These are phyloP conservation scores for Neonectria neomacrospora DNA, from an alignment of 2,329 filamentous ascomycete genomes.

Conservation along the genomic window DNA sequence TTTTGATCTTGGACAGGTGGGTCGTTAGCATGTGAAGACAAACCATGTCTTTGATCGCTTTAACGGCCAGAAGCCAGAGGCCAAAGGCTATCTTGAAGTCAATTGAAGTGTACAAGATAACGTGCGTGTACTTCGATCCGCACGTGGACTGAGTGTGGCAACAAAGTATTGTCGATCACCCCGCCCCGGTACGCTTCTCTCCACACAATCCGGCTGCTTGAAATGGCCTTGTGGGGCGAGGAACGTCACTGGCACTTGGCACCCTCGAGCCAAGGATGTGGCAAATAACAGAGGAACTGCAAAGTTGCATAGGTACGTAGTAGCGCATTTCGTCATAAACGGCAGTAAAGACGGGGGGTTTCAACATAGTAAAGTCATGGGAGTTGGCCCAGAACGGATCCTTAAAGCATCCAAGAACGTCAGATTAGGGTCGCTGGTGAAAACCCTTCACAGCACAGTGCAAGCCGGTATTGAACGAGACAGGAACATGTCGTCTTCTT, in stretches of 20 bases:
- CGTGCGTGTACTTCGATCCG: not conserved
- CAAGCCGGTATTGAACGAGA: not conserved
- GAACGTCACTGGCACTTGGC: not conserved
- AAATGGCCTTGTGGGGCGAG: not conserved
- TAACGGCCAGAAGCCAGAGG: too few relatives aligned
- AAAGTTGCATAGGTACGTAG: too few relatives aligned
- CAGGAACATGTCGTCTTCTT: not conserved
- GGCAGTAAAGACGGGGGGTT: not conserved
- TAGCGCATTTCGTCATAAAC: not conserved
- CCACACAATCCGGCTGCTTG: not conserved
- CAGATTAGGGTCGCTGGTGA: not conserved
- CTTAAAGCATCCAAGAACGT: not conserved
- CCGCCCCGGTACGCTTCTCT: not conserved
- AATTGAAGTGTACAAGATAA: too few relatives aligned
- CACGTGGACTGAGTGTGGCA: not conserved
- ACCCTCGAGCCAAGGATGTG: not conserved
- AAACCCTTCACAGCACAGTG: not conserved
- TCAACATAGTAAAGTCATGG: not conserved
- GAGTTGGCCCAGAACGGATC: not conserved
- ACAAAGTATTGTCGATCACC: not conserved
- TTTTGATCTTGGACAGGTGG: too few relatives aligned
- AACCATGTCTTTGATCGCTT: too few relatives aligned
- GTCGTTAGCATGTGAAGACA: too few relatives aligned
- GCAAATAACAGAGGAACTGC: not conserved
- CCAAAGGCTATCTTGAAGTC: too few relatives aligned